Base-by-base conservation (phyloP, 352 stramenopile genomes). In the Phytophthora macrochlamydospora region DNA sequence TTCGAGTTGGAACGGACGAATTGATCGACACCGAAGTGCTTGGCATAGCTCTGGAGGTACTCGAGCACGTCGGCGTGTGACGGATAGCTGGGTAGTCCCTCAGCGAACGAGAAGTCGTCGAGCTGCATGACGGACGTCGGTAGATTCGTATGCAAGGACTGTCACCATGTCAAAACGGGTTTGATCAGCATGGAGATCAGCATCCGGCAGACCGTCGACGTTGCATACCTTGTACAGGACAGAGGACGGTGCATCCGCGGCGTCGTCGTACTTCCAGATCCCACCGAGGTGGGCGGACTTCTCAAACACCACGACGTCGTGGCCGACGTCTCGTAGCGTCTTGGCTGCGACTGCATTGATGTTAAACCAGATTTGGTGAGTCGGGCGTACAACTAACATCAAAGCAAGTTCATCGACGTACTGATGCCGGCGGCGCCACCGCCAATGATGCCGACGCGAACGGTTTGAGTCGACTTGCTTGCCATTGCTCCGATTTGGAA, bases 101-200 rank as follows among this genome's bases (percentile, higher is more conserved):
- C 31, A 11, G 77, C 62, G 46, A 91, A 90, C 3, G 78, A 55
- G 30, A 90, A 85, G 51, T 76, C 84, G 48, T 76, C 71, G 44
- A 92, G 58, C 52, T 92, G 84, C 84, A 92, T 91, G 60, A 91
- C 79, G 32, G 80, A 70, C 7, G 81, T 91, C 40, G 84, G 81
- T 31, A 92, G 50, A 56, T 92, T 92, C 44, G 84, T 92, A 49
- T 83, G 81, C 44, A 92, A 69, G 12, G 84, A 92, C 84, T 92
- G 31, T 29, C 43, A 49, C 18, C 43, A 49, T 49, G 24, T 7
- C 9, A 3, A 32, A 9, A 51, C 24, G 13, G 37, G 9, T 40
- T 50, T 4, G 7, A 13, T 51, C 9, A 53, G 12, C 18, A 51
- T 43, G 2, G 33, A 42, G 50, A 63, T 29, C 28, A 55, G 2